Conservation (phyloP, 495 filamentous ascomycete species). For the Penicillium steckii region DNA sequence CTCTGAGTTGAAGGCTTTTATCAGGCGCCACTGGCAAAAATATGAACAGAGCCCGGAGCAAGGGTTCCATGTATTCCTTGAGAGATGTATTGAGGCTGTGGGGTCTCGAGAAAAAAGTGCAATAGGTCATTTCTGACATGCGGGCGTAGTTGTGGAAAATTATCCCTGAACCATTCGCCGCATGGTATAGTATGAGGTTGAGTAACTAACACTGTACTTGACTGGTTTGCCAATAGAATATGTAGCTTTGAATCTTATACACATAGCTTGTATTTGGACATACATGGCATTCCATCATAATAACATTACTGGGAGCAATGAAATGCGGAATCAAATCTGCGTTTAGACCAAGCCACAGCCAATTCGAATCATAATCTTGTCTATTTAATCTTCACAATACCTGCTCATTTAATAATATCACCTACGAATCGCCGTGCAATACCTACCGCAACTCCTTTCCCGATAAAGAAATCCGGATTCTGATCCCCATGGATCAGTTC, state of each 20-base stretch:
- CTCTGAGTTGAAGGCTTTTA: constrained; percentile 22
- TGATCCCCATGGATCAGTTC: constrained; percentile 25
- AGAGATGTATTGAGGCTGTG: constrained; percentile 24
- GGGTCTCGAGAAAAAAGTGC: constrained; percentile 19
- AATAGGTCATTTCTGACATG: constrained; percentile 24
- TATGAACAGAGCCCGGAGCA: constrained; percentile 34
- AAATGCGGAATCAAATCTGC: too few relatives aligned
- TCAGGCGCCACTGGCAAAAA: constrained; percentile 4
- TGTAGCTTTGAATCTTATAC: too few relatives aligned
- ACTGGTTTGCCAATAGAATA: too few relatives aligned
- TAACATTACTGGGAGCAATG: too few relatives aligned
- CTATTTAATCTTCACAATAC: constrained; percentile 10
- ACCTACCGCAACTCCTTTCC: constrained; percentile 13
- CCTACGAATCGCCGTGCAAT: constrained; percentile 17
- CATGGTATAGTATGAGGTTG: not conserved
- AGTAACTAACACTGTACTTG: not conserved
- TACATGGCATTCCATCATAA: too few relatives aligned
- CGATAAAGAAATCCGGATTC: constrained; percentile 21
- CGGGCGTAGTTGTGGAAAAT: constrained; percentile 13
- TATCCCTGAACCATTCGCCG: too few relatives aligned
- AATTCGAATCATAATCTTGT: not conserved
- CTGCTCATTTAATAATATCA: constrained; percentile 15
- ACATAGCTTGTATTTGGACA: too few relatives aligned
- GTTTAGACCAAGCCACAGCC: not conserved
- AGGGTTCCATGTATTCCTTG: constrained; percentile 29